phyloP scores from a whole-genome alignment of 306 rosid species.

The Pterocarpus santalinus region DNA sequence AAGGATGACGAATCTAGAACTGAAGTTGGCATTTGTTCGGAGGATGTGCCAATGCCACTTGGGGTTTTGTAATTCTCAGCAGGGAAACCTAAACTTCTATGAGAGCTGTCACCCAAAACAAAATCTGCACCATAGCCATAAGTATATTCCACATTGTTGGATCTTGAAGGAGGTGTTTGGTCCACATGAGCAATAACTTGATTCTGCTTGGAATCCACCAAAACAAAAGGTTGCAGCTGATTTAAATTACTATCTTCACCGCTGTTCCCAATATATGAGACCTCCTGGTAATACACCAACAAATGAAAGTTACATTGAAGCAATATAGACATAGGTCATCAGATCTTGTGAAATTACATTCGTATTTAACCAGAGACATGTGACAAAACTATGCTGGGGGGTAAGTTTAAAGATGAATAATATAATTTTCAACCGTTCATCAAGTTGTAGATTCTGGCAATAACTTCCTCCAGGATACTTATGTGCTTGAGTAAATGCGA shows the following conservation, averaged over 20 bases:
- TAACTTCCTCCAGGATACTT: constrained; percentile 26
- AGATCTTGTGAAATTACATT: constrained; percentile 35
- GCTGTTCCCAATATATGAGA: constrained; percentile 35
- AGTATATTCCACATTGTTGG: constrained; percentile 55
- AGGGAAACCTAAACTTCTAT: constrained; percentile 82
- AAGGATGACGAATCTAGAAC: constrained; percentile 56
- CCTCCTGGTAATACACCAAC: constrained; percentile 60
- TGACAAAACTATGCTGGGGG: neutral
- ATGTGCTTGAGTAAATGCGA: constrained; percentile 15
- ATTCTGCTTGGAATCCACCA: constrained; percentile 58
- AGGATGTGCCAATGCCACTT: constrained; percentile 54
- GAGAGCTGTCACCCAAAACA: constrained; percentile 82
- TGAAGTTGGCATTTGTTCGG: constrained; percentile 54
- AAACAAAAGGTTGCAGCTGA: constrained; percentile 56
- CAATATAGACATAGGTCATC: constrained; percentile 27
- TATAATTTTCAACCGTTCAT: constrained; percentile 19
- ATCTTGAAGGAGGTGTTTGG: constrained; percentile 62
- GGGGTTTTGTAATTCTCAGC: constrained; percentile 65
- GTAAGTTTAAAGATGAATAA: constrained; percentile 34
- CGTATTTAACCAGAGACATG: constrained; percentile 10
- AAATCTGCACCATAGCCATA: constrained; percentile 71
- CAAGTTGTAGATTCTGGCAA: constrained; percentile 33
- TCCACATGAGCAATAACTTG: constrained; percentile 61
- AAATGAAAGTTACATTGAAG: constrained; percentile 42
- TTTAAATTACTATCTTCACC: constrained; percentile 48